phyloP scores from a whole-genome alignment of 371 early-diverging fungal species.

The Syncephalis fuscata region DNA sequence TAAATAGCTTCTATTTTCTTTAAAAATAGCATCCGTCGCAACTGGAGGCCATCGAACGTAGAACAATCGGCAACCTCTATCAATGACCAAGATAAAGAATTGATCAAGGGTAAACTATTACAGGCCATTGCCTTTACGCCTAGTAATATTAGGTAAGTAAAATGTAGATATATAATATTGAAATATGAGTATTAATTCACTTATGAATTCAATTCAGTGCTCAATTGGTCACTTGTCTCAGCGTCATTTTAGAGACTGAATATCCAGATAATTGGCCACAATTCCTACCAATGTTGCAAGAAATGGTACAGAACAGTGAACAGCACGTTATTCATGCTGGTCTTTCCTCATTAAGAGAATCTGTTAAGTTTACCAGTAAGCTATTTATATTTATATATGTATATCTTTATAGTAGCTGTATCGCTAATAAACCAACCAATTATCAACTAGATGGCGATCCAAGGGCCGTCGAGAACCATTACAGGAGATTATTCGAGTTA shows the following conservation, averaged over 20 bases:
- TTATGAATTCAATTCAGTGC: conserved; percentile 18
- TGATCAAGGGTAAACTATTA: conserved; percentile 55
- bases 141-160: conserved; percentile 41
- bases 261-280: conserved; percentile 71
- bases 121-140: conserved; percentile 47
- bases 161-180: background rate
- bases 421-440: conserved; percentile 1
- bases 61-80: conserved; percentile 23
- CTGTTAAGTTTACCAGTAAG: conserved; percentile 68
- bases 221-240: conserved; percentile 54
- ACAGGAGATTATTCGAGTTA: conserved; percentile 40
- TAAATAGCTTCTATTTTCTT: conserved; percentile 80
- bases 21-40: conserved; percentile 65
- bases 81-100: conserved; percentile 43
- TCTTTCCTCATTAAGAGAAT: conserved; percentile 54
- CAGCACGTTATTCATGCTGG: conserved; percentile 48
- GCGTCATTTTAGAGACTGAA: conserved; percentile 45
- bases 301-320: conserved; percentile 43
- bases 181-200: background rate
- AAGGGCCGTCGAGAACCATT: conserved; percentile 27
- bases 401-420: background rate
- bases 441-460: conserved; percentile 26
- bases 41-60: conserved; percentile 34
- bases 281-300: conserved; percentile 42
- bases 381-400: conserved; percentile 1